Evolutionary conservation across 208 protist genomes (phyloP).

Genomic region (Porcisia hertigi): DNA sequence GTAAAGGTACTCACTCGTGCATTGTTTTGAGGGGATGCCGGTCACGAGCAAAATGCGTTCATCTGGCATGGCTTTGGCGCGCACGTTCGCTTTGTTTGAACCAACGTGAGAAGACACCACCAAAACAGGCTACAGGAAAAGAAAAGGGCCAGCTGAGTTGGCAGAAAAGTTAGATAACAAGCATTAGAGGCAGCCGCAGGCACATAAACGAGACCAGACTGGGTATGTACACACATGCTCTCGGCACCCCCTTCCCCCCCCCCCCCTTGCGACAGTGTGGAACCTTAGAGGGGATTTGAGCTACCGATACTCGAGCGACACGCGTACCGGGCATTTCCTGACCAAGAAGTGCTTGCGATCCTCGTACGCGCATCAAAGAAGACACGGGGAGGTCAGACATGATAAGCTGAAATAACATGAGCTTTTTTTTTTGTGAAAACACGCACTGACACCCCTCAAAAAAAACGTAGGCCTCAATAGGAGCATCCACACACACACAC

Average conservation of each 20-base stretch:
- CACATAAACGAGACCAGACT: not conserved
- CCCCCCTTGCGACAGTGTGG: not conserved
- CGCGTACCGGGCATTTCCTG: not conserved
- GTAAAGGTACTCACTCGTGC: slow-evolving; percentile 76
- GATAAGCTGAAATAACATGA: not conserved
- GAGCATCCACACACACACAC: not conserved
- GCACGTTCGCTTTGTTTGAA: not conserved
- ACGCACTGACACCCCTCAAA: too few species aligned
- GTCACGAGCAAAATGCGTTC: slow-evolving; percentile 84
- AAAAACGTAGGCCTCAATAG: too few species aligned
- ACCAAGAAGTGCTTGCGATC: not conserved
- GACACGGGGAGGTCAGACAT: not conserved
- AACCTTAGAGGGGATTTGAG: not conserved
- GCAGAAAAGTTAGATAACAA: slow-evolving; percentile 6
- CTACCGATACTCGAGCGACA: not conserved
- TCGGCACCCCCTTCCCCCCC: not conserved
- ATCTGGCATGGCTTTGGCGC: slow-evolving; percentile 56
- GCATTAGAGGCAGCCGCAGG: not conserved
- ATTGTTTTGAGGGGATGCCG: slow-evolving; percentile 76
- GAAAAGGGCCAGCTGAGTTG: not conserved
- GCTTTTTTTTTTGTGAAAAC: not conserved
- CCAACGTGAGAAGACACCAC: not conserved
- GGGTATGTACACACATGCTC: not conserved
- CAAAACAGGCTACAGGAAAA: not conserved
- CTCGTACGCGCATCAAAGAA: not conserved